Evolutionary conservation across 768 basidiomycete species (phyloP), one percentile per base, ranked within the genome.

Genomic region (Udeniomyces megalosporus): DNA sequence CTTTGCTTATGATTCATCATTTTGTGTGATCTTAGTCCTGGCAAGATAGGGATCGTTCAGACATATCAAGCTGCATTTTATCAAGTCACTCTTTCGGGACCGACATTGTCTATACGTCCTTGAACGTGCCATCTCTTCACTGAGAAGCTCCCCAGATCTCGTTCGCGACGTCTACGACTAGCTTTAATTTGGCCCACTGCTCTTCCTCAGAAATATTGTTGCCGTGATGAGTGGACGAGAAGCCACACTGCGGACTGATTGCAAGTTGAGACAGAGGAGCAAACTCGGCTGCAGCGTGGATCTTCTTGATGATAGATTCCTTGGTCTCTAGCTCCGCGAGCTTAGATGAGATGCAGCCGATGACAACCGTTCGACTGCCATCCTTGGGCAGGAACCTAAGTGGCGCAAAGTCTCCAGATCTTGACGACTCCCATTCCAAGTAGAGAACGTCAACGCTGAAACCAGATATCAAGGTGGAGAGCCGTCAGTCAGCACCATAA

Each of bases 231-330:
- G 61, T 62, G 24, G 60, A 66, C 32, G 60, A 52, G 56, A 66
- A 66, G 17, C 48, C 68, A 62, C 68, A 69, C 62, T 70, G 69
- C 17, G 69, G 67, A 17, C 59, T 56, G 35, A 70, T 50, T 11
- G 62, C 64, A 24, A 70, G 67, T 56, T 70, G 68, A 44, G 68
- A 61, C 26, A 69, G 58, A 20, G 68, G 67, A 35, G 69, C 69
- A 49, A 55, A 69, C 54, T 66, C 65, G 28, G 68, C 66, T 1
- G 69, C 69, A 42, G 67, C 66, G 34, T 64, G 51, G 29, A 70
- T 67, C 29, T 66, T 60, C 20, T 64, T 66, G 14, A 69, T 62
- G 31, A 70, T 64, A 22, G 50, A 52, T 20, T 64, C 56, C 69
- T 70, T 69, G 65, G 66, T 56, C 62, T 70, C 69, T n/a, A 70